Evolutionary conservation across 768 basidiomycete genomes (phyloP).

Genomic region (Rickenella mellea): DNA sequence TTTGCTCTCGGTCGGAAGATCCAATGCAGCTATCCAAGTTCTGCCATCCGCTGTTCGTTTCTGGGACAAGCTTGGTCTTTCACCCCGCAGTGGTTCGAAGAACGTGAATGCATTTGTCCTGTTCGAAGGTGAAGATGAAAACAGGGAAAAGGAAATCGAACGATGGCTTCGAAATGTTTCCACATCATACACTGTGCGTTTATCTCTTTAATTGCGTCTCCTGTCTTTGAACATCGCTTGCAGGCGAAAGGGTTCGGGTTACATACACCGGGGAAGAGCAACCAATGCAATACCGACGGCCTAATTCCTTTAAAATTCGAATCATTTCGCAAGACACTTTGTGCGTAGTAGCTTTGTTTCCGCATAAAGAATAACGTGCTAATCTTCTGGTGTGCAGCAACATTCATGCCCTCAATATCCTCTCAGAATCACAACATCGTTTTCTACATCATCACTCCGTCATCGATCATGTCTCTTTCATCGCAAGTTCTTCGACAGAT

Average conservation of each 20-base stretch:
- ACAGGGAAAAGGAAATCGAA: conserved; percentile 38
- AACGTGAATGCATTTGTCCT: conserved; percentile 60
- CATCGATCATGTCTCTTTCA: conserved; percentile 48
- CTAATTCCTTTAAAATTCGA: conserved; percentile 58
- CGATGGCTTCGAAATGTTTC: conserved; percentile 50
- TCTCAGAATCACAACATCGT: conserved; percentile 34
- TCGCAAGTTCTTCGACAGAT: conserved; percentile 64
- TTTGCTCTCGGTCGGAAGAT: conserved; percentile 56
- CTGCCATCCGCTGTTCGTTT: conserved; percentile 65
- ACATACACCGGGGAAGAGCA: conserved; percentile 42
- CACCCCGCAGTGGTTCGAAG: conserved; percentile 63
- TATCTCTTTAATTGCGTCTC: conserved; percentile 1
- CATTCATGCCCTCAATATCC: conserved; percentile 38
- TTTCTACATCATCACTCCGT: conserved; percentile 61
- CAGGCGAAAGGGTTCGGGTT: conserved; percentile 57
- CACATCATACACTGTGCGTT: conserved; percentile 48
- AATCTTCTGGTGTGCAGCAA: conserved; percentile 26
- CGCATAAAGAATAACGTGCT: conserved; percentile 1
- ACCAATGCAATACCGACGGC: conserved; percentile 40
- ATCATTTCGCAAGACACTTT: conserved; percentile 57
- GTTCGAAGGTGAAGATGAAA: conserved; percentile 50
- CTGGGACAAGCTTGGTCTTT: conserved; percentile 78
- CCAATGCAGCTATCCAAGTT: conserved; percentile 59
- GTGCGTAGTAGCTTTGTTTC: conserved; percentile 24
- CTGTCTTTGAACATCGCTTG: conserved; percentile 1